Base-by-base conservation (phyloP, 371 early-diverging fungal genomes). In the Mucor lusitanicus region DNA sequence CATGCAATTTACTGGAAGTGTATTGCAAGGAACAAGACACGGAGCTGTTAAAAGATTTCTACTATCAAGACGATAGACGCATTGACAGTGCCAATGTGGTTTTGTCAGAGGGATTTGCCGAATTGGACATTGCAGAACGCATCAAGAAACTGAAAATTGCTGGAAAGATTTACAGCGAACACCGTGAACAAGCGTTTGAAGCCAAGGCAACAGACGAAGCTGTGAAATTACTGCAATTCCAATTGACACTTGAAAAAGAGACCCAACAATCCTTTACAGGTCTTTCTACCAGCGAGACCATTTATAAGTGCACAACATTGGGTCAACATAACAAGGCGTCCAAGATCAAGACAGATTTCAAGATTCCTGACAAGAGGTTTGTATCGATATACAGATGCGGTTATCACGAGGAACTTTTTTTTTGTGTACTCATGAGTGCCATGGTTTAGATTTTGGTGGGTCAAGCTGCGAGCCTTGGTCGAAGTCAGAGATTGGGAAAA, bases 31-130 rank as follows among this genome's bases (percentile, higher is more conserved):
- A 92, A 35, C 91, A 91, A 72, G 91, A 93, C 57, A 77, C 84
- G 25, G 88, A 91, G 17, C 74, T 97, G 0, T 81, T 99, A 57
- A 90, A 91, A 60, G 92, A 96, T 70, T 98, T 95, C 67, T 98
- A 97, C 72, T 97, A 92, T 74, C 97, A 97, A 77, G 96, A 96
- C 68, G 99, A 99, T 72, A 85, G 94, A 15, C 69, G 83, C 30
- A 78, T 86, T 1, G 93, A 95, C 23, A 87, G 84, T 17, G 97
- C 95, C 13, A 89, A 90, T 54, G 72, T 92, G 32, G 71, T 78
- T 3, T 62, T 89, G 28, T 64, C 82, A 8, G 87, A 90, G 74
- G 89, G 86, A 8, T 91, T 87, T 73, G 82, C 82, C 39, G 71
- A 79, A 55, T 74, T 73, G 63, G 87, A 88, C 63, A 67, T 83